phyloP scores from a whole-genome alignment of 345 rosid species.

The Salix koriyanagi region DNA sequence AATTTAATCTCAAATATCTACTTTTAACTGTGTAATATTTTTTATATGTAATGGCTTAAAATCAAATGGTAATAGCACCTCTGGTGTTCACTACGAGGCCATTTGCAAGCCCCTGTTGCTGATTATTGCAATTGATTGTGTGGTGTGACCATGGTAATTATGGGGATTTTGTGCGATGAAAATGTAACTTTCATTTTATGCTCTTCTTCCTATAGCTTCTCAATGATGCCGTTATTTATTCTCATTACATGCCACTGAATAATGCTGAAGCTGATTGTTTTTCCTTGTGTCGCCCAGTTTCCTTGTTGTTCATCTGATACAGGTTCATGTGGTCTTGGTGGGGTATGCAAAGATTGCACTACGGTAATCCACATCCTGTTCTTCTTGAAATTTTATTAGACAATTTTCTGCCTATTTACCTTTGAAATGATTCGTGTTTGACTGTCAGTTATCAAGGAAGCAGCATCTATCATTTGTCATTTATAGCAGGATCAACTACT shows the following conservation, averaged over 20 bases:
- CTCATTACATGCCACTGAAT: not conserved
- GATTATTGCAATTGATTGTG: not conserved
- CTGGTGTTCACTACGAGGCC: not conserved
- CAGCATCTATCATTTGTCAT: constrained; percentile 8
- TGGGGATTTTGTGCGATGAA: not conserved
- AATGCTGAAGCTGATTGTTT: not conserved
- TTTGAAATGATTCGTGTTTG: not conserved
- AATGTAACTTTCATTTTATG: not conserved
- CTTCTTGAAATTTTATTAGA: not conserved
- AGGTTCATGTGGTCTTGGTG: constrained; percentile 56
- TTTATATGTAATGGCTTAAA: not conserved
- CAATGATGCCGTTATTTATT: not conserved
- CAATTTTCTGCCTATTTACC: not conserved
- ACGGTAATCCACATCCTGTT: constrained; percentile 52
- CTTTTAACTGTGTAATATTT: not conserved
- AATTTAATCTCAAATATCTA: no score
- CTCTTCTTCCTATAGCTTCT: not conserved
- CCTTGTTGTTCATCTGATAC: constrained; percentile 75
- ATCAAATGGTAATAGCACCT: not conserved
- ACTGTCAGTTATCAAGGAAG: not conserved
- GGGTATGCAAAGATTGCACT: constrained; percentile 91
- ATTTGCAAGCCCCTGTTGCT: not conserved
- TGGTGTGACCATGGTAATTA: not conserved
- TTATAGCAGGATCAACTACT: constrained; percentile 1
- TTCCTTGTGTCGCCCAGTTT: constrained; percentile 47